These are phyloP conservation scores for Atractiella rhizophila DNA, from an alignment of 768 basidiomycete genomes.

Conservation along the genomic window DNA sequence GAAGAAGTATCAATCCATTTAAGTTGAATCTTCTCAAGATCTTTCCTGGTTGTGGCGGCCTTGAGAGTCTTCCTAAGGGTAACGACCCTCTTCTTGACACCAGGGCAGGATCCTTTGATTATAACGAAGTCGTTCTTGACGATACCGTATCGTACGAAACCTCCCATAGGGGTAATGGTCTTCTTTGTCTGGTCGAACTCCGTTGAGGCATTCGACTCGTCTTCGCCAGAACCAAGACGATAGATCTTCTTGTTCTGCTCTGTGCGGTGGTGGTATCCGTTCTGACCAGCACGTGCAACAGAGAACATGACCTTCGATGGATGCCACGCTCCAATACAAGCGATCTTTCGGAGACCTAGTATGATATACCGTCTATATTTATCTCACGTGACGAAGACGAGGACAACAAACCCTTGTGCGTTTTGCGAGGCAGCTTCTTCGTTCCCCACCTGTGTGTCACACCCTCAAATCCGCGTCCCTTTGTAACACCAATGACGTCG, in stretches of 20 bases:
- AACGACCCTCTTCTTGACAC: conserved; percentile 92
- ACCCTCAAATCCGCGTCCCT: conserved; percentile 99
- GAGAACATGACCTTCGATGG: conserved; percentile 99
- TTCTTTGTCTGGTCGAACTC: conserved; percentile 87
- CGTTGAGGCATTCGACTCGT: conserved; percentile 67
- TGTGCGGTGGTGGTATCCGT: conserved; percentile 82
- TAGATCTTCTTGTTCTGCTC: conserved; percentile 99
- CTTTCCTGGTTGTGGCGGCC: conserved; percentile 81
- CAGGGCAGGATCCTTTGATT: conserved; percentile 68
- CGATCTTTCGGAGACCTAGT: conserved; percentile 98
- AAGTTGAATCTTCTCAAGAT: conserved; percentile 91
- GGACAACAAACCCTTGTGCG: conserved; percentile 99
- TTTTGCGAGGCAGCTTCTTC: conserved; percentile 94
- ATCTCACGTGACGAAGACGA: too few relatives aligned
- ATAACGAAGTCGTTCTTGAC: conserved; percentile 96
- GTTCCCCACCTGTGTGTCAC: conserved; percentile 98
- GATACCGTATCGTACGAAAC: conserved; percentile 96
- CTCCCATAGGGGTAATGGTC: conserved; percentile 70
- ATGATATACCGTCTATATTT: too few relatives aligned
- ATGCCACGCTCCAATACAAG: conserved; percentile 96
- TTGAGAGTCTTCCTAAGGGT: conserved; percentile 92
- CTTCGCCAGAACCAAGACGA: conserved; percentile 58
- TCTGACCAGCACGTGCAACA: conserved; percentile 96
- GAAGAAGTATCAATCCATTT: conserved; percentile 98
- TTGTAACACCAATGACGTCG: conserved; percentile 92